Percentiles rank a stretch among this genome's conserved stretches.
Evolutionary conservation across 148 eudicot genomes (phyloP).

Genomic region (Fagopyrum tataricum): DNA sequence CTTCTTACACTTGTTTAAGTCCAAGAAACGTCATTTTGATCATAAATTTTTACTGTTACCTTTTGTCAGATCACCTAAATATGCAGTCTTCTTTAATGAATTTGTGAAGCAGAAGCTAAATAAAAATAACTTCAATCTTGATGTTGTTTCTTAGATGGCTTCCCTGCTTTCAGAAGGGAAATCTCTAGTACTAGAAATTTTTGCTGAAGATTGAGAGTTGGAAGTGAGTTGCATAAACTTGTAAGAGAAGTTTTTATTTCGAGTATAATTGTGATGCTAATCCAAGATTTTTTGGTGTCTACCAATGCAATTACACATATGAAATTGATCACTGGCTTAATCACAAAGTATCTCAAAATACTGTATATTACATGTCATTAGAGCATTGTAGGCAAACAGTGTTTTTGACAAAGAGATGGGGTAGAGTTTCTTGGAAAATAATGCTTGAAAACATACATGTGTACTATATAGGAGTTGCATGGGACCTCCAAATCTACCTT

Average conservation of each 20-base stretch:
- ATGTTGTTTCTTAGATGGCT: constrained; percentile 2
- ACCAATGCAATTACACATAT: background rate
- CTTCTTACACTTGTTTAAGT: background rate
- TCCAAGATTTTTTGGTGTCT: background rate
- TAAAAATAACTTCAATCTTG: background rate
- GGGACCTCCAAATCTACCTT: background rate
- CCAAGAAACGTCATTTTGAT: background rate
- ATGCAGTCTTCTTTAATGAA: background rate
- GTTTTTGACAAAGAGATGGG: background rate
- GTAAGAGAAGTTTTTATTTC: background rate
- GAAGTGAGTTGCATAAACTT: background rate
- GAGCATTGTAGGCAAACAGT: background rate
- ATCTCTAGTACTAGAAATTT: background rate
- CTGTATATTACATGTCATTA: background rate
- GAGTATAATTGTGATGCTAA: background rate
- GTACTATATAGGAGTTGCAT: background rate
- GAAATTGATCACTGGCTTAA: background rate
- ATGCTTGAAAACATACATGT: background rate
- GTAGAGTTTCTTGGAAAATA: background rate
- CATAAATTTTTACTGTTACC: background rate
- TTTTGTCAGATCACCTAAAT: background rate
- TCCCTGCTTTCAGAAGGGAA: background rate
- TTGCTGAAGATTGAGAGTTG: background rate
- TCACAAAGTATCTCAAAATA: background rate
- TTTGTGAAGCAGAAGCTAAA: background rate